phyloP scores from a whole-genome alignment of 2,329 filamentous ascomycete genomes.

The Cercospora janseana region DNA sequence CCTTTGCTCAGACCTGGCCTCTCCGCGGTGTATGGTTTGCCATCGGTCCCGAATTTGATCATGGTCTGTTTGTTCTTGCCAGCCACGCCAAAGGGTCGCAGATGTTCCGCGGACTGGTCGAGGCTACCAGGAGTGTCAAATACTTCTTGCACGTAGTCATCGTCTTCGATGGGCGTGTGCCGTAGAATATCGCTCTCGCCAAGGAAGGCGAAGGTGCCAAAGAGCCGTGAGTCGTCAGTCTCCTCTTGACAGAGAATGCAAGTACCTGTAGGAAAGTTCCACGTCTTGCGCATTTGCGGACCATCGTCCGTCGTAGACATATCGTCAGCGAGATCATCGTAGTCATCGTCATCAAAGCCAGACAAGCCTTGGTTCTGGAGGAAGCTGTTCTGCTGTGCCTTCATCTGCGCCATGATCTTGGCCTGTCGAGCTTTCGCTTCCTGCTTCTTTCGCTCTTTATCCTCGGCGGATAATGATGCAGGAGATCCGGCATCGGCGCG shows the following conservation, averaged over 20 bases:
- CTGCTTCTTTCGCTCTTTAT: slow-evolving; percentile 83
- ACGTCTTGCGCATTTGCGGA: slow-evolving; percentile 65
- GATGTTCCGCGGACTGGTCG: slow-evolving; percentile 76
- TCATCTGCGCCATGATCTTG: slow-evolving; percentile 95
- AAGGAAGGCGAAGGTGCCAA: slow-evolving; percentile 89
- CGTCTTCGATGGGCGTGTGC: slow-evolving; percentile 78
- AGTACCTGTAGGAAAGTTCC: slow-evolving; percentile 88
- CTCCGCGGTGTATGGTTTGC: slow-evolving; percentile 69
- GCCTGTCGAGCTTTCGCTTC: slow-evolving; percentile 87
- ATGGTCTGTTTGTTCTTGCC: slow-evolving; percentile 78
- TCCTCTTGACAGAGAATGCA: slow-evolving; percentile 98
- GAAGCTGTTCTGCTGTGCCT: slow-evolving; percentile 95
- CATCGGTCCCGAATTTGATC: slow-evolving; percentile 70
- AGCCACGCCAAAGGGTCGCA: slow-evolving; percentile 87
- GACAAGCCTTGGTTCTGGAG: slow-evolving; percentile 84
- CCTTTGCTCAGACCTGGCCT: slow-evolving; percentile 85
- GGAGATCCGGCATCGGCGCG: slow-evolving; percentile 79
- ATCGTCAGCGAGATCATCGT: slow-evolving; percentile 69
- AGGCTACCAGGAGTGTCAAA: slow-evolving; percentile 74
- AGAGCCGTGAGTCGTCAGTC: slow-evolving; percentile 81
- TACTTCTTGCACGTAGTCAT: slow-evolving; percentile 81
- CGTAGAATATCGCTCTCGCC: slow-evolving; percentile 82
- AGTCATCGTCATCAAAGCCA: slow-evolving; percentile 82
- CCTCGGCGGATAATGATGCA: slow-evolving; percentile 59
- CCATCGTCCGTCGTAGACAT: slow-evolving; percentile 58